Conservation (phyloP, 257 asterid genomes). For the Capsicum baccatum region DNA sequence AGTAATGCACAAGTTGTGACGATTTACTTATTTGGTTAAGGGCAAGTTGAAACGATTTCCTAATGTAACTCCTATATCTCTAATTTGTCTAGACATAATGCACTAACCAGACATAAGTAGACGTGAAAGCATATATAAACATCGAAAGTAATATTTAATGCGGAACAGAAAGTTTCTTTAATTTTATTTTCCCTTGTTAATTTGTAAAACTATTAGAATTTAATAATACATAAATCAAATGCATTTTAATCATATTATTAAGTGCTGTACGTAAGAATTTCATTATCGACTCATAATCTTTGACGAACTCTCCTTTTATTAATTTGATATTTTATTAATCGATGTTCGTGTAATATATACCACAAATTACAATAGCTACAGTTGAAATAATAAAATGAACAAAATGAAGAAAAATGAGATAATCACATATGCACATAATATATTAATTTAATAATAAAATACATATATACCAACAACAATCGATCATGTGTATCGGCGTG, state of each 20-base stretch:
- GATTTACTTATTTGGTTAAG: background rate
- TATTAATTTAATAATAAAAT: too few species aligned
- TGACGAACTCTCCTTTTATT: background rate
- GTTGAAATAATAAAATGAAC: too few species aligned
- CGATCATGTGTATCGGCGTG: background rate
- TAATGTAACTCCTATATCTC: background rate
- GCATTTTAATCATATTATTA: background rate
- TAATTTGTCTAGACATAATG: slow-evolving; percentile 7
- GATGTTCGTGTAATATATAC: too few species aligned
- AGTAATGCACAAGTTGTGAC: slow-evolving; percentile 1
- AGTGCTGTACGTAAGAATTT: background rate
- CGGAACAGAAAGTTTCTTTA: background rate
- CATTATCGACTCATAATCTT: background rate
- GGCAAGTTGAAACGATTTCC: slow-evolving; percentile 20
- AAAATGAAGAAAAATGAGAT: too few species aligned
- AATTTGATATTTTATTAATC: background rate
- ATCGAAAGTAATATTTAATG: slow-evolving; percentile 12
- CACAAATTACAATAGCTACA: too few species aligned
- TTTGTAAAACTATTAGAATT: background rate
- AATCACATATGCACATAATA: too few species aligned
- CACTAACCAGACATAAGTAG: slow-evolving; percentile 18
- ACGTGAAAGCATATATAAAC: background rate
- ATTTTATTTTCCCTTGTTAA: background rate
- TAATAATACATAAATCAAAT: background rate
- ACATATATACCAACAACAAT: too few species aligned